Evolutionary conservation across 1,139 yeast species (phyloP), one percentile per base, ranked within the genome.

Genomic region (Yamadazyma blattariae): DNA sequence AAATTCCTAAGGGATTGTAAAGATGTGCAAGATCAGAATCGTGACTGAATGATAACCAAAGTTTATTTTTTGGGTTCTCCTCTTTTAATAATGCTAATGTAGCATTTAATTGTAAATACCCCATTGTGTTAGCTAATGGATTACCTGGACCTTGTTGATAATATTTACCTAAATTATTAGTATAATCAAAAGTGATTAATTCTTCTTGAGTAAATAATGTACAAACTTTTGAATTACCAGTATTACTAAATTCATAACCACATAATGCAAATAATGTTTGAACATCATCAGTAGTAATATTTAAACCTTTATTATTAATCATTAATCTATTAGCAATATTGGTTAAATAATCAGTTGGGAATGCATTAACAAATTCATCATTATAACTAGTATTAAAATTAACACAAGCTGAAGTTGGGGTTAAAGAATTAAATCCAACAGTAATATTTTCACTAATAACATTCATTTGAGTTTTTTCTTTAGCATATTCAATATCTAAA

Each of bases 1-100:
- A 61, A 26, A 79, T 45, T 3, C 82, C 83, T 27, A 79, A 58
- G 2, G 79, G 74, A 20, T 77, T 57, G 35, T 73, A 60, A 45
- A 66, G 69, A 25, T 71, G 61, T 30, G 72, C 64, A 26, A 80
- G 54, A 48, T 79, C 80, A 28, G 76, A 64, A 50, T 80, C 85
- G 51, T 81, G 88, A 13, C 79, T 61, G 53, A 80, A 80, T 11
- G 74, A 63, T 42, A 74, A 57, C 64, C 64, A 48, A 43, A 72
- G 49, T 56, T 71, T 57, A 31, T 54, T 48, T 5, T 35, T 32
- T 20, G 35, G 32, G 51, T 52, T 39, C 3, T 41, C 38, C 19
- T 64, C 63, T 37, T 59, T 51, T 45, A 78, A 59, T 33, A 77
- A 57, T 14, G 61, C 51, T 34, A 71, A 51, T 5, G 79, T 62